Conservation (phyloP, 257 asterid genomes). For the Penstemon newberryi region DNA sequence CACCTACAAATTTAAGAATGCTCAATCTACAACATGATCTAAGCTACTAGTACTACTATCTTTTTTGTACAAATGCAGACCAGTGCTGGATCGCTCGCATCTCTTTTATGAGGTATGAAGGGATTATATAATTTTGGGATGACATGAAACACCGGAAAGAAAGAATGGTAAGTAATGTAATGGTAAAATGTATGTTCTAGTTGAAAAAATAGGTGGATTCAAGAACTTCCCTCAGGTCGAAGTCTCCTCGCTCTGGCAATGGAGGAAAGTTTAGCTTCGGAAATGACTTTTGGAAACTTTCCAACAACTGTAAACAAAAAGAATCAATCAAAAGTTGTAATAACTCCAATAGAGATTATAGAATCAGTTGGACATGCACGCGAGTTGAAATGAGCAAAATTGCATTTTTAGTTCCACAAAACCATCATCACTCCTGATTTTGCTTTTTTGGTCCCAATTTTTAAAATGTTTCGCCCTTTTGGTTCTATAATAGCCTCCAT, state of each 20-base stretch:
- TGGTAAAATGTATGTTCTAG: conserved; percentile 34
- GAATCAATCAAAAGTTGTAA: conserved; percentile 12
- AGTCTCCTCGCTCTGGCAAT: conserved; percentile 87
- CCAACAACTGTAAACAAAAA: conserved; percentile 54
- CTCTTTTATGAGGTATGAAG: too few relatives aligned
- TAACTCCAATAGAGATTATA: background rate
- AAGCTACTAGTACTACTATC: conserved; percentile 3
- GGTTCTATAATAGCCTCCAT: too few relatives aligned
- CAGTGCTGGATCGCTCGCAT: background rate
- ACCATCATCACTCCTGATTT: too few relatives aligned
- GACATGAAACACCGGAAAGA: too few relatives aligned
- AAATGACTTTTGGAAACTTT: conserved; percentile 64
- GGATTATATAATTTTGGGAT: too few relatives aligned
- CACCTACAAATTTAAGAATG: background rate
- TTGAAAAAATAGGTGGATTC: conserved; percentile 91
- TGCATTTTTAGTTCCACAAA: too few relatives aligned
- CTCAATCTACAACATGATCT: conserved; percentile 6
- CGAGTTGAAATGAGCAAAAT: too few relatives aligned
- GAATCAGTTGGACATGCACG: too few relatives aligned
- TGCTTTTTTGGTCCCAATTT: too few relatives aligned
- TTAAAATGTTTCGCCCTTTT: too few relatives aligned
- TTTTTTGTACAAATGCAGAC: conserved; percentile 9
- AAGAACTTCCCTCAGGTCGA: conserved; percentile 80
- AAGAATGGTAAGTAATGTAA: too few relatives aligned
- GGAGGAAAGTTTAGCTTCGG: conserved; percentile 76